Conservation (phyloP, 2,329 filamentous ascomycete genomes). For the Seiridium cupressi region DNA sequence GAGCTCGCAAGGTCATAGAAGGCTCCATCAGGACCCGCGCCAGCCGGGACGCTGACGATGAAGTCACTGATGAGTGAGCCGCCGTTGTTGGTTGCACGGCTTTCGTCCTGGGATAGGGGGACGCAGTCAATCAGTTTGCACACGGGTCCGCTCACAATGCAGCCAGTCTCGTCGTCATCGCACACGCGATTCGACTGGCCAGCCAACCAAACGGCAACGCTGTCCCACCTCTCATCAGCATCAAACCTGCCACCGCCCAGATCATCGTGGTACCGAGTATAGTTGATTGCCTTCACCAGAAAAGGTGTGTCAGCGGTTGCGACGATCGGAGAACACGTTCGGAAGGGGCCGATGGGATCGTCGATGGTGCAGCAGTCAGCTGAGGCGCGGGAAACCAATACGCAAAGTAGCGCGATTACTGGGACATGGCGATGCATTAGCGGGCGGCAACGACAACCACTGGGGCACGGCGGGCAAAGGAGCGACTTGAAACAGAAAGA, state of each 20-base stretch:
- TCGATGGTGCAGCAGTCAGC: conserved; percentile 6
- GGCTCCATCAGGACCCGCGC: conserved; percentile 5
- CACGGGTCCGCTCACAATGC: conserved; percentile 7
- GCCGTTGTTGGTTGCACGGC: conserved; percentile 4
- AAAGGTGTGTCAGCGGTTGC: conserved; percentile 2
- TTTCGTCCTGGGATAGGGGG: conserved; percentile 5
- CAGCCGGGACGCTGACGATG: conserved; percentile 1
- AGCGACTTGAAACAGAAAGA: not conserved
- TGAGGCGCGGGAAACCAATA: not conserved
- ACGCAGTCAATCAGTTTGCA: conserved; percentile 12
- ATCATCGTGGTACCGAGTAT: conserved; percentile 10
- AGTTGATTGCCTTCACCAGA: conserved; percentile 10
- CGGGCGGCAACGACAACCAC: not conserved
- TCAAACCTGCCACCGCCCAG: conserved; percentile 8
- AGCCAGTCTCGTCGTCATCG: conserved; percentile 1
- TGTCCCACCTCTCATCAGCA: conserved; percentile 5
- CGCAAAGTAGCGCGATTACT: not conserved
- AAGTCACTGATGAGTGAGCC: not conserved
- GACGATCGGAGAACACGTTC: conserved; percentile 3
- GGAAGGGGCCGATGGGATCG: conserved; percentile 5
- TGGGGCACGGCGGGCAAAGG: not conserved
- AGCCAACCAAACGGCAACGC: conserved; percentile 3
- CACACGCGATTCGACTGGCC: not conserved
- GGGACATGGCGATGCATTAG: not conserved
- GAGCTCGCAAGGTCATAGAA: conserved; percentile 9